A percentile compares a stretch with the other conserved stretches of the same genome.
Evolutionary conservation across 2,329 filamentous ascomycete genomes (phyloP).

Genomic region (Cercospora sojina): DNA sequence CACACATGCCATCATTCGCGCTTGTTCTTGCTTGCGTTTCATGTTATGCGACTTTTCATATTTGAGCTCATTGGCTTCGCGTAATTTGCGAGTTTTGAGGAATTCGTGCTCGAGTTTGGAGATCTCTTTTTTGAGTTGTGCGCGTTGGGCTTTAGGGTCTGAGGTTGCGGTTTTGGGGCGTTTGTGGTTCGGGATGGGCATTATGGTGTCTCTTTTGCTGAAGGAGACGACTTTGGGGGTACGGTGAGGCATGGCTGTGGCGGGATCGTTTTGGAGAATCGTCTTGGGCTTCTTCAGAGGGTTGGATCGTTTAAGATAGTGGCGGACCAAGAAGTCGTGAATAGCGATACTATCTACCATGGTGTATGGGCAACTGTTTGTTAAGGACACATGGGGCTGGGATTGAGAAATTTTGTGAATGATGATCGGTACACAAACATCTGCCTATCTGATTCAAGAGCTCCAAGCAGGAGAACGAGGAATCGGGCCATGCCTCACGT

Average conservation of each 20-base stretch:
- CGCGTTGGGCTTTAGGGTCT: not conserved
- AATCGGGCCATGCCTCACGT: not conserved
- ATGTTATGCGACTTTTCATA: not conserved
- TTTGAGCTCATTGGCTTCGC: not conserved
- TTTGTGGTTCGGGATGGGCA: not conserved
- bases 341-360: not conserved
- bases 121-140: constrained; percentile 1
- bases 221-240: not conserved
- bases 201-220: not conserved
- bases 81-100: not conserved
- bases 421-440: not conserved
- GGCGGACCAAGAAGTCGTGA: not conserved
- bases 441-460: not conserved
- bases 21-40: not conserved
- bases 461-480: not conserved
- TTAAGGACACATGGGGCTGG: not conserved
- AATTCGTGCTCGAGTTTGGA: constrained; percentile 6
- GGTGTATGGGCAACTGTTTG: not conserved
- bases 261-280: not conserved
- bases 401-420: not conserved
- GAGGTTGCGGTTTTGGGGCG: not conserved
- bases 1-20: constrained; percentile 7
- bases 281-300: not conserved
- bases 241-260: not conserved
- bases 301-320: not conserved